phyloP scores from a whole-genome alignment of 331 rosid genomes.

The Phaseolus coccineus region DNA sequence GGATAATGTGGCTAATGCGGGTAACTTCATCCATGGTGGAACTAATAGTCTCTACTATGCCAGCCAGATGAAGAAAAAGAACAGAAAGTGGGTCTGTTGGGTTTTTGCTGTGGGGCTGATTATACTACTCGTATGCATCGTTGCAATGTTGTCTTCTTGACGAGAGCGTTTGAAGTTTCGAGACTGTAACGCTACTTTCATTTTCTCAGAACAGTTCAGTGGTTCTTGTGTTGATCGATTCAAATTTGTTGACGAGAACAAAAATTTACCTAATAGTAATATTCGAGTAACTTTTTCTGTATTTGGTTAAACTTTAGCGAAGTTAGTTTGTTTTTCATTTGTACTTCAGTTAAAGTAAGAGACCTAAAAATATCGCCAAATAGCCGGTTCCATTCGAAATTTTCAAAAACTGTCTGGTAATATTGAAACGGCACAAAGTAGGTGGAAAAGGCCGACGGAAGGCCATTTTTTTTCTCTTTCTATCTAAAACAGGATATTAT shows the following conservation, averaged over 20 bases:
- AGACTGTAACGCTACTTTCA: conserved; percentile 27
- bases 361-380: background rate
- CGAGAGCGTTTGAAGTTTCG: conserved; percentile 34
- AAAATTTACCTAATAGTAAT: conserved; percentile 32
- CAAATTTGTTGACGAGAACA: conserved; percentile 34
- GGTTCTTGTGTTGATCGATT: conserved; percentile 36
- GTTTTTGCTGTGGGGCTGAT: conserved; percentile 71
- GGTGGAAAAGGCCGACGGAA: conserved; percentile 34
- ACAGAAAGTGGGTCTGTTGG: conserved; percentile 75
- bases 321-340: background rate
- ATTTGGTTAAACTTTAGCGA: conserved; percentile 8
- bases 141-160: conserved; percentile 71
- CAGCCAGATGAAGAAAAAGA: conserved; percentile 78
- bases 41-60: conserved; percentile 84
- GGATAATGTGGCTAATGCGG: conserved; percentile 73
- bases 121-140: conserved; percentile 76
- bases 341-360: background rate
- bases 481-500: conserved; percentile 27
- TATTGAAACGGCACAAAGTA: background rate
- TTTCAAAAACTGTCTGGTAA: background rate
- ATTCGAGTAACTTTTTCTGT: background rate
- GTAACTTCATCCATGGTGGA: conserved; percentile 75
- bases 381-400: background rate
- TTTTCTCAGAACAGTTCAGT: conserved; percentile 13
- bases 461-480: background rate